Percentiles rank a stretch among this genome's conserved stretches.
Conservation (phyloP, 1,139 yeast species). For the Saccharomyces hybrid region DNA sequence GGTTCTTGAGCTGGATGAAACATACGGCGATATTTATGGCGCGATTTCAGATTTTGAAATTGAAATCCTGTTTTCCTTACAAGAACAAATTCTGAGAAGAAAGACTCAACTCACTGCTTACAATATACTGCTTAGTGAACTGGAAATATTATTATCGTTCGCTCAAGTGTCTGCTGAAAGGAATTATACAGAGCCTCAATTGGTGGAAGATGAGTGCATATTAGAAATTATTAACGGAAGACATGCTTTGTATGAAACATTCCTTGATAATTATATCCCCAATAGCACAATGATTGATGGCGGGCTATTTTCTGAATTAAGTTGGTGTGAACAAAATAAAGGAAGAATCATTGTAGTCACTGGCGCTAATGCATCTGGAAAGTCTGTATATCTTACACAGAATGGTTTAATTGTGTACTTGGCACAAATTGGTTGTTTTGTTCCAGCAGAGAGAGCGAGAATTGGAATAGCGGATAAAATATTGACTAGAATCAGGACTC, state of each 20-base stretch:
- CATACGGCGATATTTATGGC: constrained; percentile 39
- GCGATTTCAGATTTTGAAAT: constrained; percentile 38
- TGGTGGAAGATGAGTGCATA: constrained; percentile 26
- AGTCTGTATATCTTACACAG: constrained; percentile 41
- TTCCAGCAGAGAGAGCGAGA: constrained; percentile 40
- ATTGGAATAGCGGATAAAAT: constrained; percentile 41
- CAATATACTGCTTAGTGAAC: constrained; percentile 29
- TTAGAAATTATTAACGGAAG: constrained; percentile 28
- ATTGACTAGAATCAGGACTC: constrained; percentile 37
- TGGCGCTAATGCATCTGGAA: constrained; percentile 49
- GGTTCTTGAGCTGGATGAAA: constrained; percentile 33
- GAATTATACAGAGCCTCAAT: constrained; percentile 35
- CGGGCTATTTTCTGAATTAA: constrained; percentile 5
- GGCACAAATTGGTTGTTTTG: constrained; percentile 44
- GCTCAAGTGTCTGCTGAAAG: constrained; percentile 33
- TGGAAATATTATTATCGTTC: constrained; percentile 37
- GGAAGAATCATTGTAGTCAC: constrained; percentile 33
- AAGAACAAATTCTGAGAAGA: constrained; percentile 26
- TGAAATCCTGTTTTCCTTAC: constrained; percentile 35
- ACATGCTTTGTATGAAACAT: constrained; percentile 39
- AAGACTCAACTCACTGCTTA: constrained; percentile 15
- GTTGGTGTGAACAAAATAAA: constrained; percentile 7
- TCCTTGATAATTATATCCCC: constrained; percentile 34
- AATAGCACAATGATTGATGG: constrained; percentile 33
- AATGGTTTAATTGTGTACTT: constrained; percentile 39